Evolutionary conservation across 208 protist species (phyloP).

Genomic region (Trypanosoma lewisi): DNA sequence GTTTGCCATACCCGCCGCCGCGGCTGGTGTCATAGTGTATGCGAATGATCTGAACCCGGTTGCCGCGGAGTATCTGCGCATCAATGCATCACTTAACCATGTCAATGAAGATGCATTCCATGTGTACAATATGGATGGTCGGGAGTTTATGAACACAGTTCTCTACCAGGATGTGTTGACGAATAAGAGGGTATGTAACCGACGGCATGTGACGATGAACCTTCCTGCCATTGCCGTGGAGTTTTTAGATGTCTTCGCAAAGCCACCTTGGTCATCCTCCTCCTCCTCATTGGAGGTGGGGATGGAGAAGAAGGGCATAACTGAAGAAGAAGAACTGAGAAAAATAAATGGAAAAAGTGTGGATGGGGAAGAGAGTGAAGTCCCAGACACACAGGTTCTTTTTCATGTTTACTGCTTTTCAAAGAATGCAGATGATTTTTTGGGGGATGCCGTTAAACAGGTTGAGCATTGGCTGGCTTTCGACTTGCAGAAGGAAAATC

Average conservation of each 20-base stretch:
- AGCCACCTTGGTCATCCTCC: slow-evolving; percentile 30
- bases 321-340: too few species aligned
- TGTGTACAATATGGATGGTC: slow-evolving; percentile 93
- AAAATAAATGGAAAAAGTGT: too few species aligned
- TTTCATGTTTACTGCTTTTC: slow-evolving; percentile 92
- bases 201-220: slow-evolving; percentile 96
- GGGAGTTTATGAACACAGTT: slow-evolving; percentile 91
- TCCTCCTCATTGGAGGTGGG: background rate
- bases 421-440: slow-evolving; percentile 43
- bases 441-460: slow-evolving; percentile 65
- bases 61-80: slow-evolving; percentile 85
- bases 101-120: slow-evolving; percentile 47
- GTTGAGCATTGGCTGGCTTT: slow-evolving; percentile 61
- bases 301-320: background rate
- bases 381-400: slow-evolving; percentile 37
- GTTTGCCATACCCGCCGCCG: slow-evolving; percentile 95
- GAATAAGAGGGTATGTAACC: slow-evolving; percentile 13
- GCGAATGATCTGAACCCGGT: slow-evolving; percentile 98
- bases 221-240: slow-evolving; percentile 94
- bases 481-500: slow-evolving; percentile 32
- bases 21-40: slow-evolving; percentile 79
- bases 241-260: slow-evolving; percentile 92
- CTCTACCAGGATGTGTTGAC: slow-evolving; percentile 42
- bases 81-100: slow-evolving; percentile 92
- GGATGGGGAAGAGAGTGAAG: too few species aligned